phyloP scores from a whole-genome alignment of 129 eudicot genomes.

The Centella asiatica region DNA sequence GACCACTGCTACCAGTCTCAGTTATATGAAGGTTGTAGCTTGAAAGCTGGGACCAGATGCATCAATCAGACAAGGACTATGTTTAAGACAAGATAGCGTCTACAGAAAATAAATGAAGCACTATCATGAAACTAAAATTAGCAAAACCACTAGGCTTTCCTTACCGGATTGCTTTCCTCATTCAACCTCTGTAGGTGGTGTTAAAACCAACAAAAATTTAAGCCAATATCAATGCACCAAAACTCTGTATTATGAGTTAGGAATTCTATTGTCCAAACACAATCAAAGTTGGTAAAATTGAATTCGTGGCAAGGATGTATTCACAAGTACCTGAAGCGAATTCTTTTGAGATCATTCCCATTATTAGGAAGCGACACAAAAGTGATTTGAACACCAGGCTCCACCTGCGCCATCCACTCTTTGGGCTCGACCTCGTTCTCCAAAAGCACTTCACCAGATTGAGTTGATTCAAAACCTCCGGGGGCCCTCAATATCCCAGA shows the following conservation, averaged over 20 bases:
- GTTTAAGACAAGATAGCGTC: slow-evolving; percentile 1
- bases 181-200: background rate
- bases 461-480: slow-evolving; percentile 55
- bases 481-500: slow-evolving; percentile 28
- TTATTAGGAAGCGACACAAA: slow-evolving; percentile 81
- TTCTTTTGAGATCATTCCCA: slow-evolving; percentile 95
- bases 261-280: too few species aligned
- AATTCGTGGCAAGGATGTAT: background rate
- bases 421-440: slow-evolving; percentile 87
- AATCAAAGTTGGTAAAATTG: too few species aligned
- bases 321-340: slow-evolving; percentile 70
- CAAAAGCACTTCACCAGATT: slow-evolving; percentile 55
- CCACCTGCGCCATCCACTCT: slow-evolving; percentile 99
- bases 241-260: slow-evolving; percentile 5
- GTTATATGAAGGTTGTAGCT: slow-evolving; percentile 3
- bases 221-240: background rate
- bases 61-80: slow-evolving; percentile 1
- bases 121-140: slow-evolving; percentile 2
- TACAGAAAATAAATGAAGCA: slow-evolving; percentile 7
- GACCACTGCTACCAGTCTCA: background rate
- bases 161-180: background rate
- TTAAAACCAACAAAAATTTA: background rate
- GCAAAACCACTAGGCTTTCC: background rate
- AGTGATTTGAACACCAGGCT: slow-evolving; percentile 98
- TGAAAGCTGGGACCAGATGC: slow-evolving; percentile 20